Percentiles rank a stretch among this genome's conserved stretches.
Evolutionary conservation across 768 basidiomycete genomes (phyloP).

Genomic region (Leccinum boreale): DNA sequence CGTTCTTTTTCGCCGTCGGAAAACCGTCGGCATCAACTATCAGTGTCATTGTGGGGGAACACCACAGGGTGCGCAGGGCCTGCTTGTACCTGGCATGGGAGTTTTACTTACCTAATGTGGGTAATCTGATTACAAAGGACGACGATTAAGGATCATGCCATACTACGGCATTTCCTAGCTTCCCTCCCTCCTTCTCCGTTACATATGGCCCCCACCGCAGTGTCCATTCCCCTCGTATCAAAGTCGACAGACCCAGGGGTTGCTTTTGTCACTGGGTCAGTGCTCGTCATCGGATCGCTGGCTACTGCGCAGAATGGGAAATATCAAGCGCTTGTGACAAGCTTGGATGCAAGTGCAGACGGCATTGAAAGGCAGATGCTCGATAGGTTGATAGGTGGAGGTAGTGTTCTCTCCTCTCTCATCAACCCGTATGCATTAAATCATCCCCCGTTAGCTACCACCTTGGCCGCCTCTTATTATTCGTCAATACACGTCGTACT

Average conservation of each 20-base stretch:
- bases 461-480: constrained; percentile 52
- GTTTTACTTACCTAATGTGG: constrained; percentile 19
- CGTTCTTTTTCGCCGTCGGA: not conserved
- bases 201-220: constrained; percentile 58
- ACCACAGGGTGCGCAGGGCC: too few species aligned
- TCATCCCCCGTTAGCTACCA: constrained; percentile 45
- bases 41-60: too few species aligned
- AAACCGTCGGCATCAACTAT: not conserved
- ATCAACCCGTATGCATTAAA: not conserved
- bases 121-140: constrained; percentile 21
- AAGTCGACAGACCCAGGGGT: constrained; percentile 24
- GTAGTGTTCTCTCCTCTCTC: constrained; percentile 36
- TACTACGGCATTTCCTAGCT: not conserved
- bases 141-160: not conserved
- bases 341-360: constrained; percentile 41
- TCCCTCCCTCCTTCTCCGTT: not conserved
- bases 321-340: constrained; percentile 68
- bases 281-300: constrained; percentile 75
- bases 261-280: constrained; percentile 39
- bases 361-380: constrained; percentile 76
- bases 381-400: constrained; percentile 78
- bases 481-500: constrained; percentile 69
- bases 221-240: constrained; percentile 13
- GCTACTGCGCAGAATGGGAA: constrained; percentile 74
- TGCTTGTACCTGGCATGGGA: not conserved